Evolutionary conservation across 495 filamentous ascomycete species (phyloP), one percentile per base, ranked within the genome.

Genomic region (Aspergillus cavernicola): DNA sequence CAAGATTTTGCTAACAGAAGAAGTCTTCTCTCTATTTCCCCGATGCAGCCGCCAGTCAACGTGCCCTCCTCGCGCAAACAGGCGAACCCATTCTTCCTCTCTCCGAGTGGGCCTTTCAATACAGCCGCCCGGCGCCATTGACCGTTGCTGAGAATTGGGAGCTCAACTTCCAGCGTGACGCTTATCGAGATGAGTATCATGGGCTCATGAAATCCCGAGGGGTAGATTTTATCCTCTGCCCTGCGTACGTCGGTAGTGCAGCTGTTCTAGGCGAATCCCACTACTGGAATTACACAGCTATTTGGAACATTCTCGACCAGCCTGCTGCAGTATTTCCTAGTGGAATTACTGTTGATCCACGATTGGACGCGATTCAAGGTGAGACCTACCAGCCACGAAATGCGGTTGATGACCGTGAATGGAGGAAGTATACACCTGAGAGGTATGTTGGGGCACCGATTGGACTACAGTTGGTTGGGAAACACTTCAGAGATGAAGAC

Each of bases 261-360:
- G 76, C 82, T 5, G 76, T 75, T 45, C 75, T 85, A 41, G 79
- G 80, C 29, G 80, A 80, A 12, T 72, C 79, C 0, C 77, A 78
- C 13, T 88, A 86, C 62, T 88, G 85, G 86, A 76, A 78, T 12
- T 92, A 89, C 47, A 88, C 85, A 0, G 70, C 74, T 3, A 80
- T 87, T 53, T 92, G 86, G 85, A 90, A 92, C 58, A 58, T 88
- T 31, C 66, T 89, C 0, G 85, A 89, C 60, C 84, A 85, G 55
- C 87, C 84, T 9, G 78, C 75, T 18, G 64, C 73, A 3, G 69
- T 82, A 0, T 84, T 87, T 58, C 83, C 83, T 0, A 66, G 65
- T 0, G 75, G 77, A 1, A 56, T 76, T 9, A 64, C 64, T 16
- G 77, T 81, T 12, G 77, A 80, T 40, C 18, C 60, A 8, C 62